Evolutionary conservation across 139 green algal genomes (phyloP), one percentile per base, ranked within the genome.

Genomic region (Chlorella sorokiniana): DNA sequence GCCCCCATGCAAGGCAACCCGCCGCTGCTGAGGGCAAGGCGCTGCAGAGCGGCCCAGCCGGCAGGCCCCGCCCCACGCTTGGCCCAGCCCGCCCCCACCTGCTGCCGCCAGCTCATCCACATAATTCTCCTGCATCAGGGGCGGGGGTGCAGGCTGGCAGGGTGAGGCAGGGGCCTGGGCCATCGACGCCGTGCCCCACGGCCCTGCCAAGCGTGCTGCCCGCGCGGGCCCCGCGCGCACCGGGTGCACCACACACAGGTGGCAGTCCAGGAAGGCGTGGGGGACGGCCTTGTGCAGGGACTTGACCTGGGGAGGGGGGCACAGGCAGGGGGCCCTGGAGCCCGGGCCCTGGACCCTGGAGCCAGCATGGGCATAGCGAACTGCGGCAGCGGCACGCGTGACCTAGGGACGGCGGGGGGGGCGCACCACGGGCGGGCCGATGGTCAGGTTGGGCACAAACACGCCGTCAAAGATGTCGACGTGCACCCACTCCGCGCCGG

Each of bases 361-460:
- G 29, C n/a, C 38, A 48, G 20, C 23, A n/a, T 23, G 22, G 38
- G 3, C 25, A 62, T 0, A 41, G 16, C n/a, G 56, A 16, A 65
- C 16, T 10, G 56, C 56, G 6, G 56, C 56, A 65, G 56, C 56
- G n/a, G 16, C 48, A 25, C 48, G 48, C 48, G 16, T 25, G 16
- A 16, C 48, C 48, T 56, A 56, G 14, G 16, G 48, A 56, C 14
- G 48, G 14, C 14, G 11, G 48, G 11, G 11, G 14, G 22, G 23
- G 44, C 70, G 5, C 70, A 77, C 90, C 10, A 99, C 91, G 1
- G 95, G 94, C 7, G 93, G 86, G 10, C 95, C 95, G 29, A 99
- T 90, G 0, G 96, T 99, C 23, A 99, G 86, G 86, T 98, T 98
- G 25, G 93, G 93, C 20, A 99, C 95, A 83, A 99, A 98, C 83